Base-by-base conservation (phyloP, 177 flowering plant genomes). In the Vitis hybrid region DNA sequence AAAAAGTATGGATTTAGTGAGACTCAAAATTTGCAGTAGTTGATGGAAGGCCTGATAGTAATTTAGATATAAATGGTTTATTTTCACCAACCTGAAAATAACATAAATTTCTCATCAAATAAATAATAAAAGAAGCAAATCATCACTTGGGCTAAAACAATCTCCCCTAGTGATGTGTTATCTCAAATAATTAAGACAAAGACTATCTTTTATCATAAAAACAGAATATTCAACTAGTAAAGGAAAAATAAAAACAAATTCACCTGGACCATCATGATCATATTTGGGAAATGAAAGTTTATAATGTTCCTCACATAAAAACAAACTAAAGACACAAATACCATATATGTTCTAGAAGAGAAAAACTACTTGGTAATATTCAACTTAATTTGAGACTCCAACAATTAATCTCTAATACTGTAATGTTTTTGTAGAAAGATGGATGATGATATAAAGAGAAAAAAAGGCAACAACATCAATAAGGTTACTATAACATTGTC, bases 1-100 rank as follows among this genome's bases (percentile, higher is more conserved):
- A 96, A 78, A 96, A 96, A 56, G 95, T 79, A 82, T 96, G 99
- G 64, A 93, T 93, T 74, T 96, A 98, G 72, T 96, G 98, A 62
- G 97, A 91, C 82, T 96, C 95, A 56, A 96, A 95, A 82, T 96
- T 98, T 23, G 73, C 88, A 73, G 93, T 79, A 18, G 97, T 93
- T 26, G 86, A 70, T 50, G 92, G 81, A 77, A 96, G 97, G 64
- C 94, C 89, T 2, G 97, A 74, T 18, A 96, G 82, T 75, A 96
- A 97, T 19, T 19, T 97, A 50, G 99, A 96, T 14, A 96, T 97
- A 82, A 96, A 96, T 40, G 99, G 93, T 70, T 93, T 98, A 71
- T 68, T 87, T 77, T 96, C 99, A 45, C 98, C 97, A 74, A 93
- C 92, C 98, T 96, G 87, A 32, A 77, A 30, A 58, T 34, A 58